phyloP scores from a whole-genome alignment of 768 basidiomycete genomes.

The Cantharellus anzutake region DNA sequence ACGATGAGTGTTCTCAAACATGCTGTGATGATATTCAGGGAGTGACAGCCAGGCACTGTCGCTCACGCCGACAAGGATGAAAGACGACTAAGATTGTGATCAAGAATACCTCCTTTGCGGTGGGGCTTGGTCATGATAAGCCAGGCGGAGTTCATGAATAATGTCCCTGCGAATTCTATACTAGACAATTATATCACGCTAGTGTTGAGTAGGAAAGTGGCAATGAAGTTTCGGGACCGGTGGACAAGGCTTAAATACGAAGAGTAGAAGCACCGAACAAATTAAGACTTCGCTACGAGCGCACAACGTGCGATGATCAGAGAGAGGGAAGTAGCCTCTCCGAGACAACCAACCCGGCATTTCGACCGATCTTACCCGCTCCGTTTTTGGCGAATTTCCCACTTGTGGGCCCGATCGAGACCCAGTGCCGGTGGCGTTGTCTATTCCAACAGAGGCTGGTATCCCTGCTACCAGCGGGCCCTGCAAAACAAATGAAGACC shows the following conservation, averaged over 20 bases:
- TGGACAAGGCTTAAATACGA: background rate
- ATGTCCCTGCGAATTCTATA: background rate
- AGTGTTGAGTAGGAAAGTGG: background rate
- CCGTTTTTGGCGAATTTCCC: background rate
- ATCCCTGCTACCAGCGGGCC: no score
- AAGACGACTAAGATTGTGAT: background rate
- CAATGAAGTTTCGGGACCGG: background rate
- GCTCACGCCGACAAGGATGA: no score
- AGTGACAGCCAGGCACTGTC: conserved; percentile 29
- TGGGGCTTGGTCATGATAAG: no score
- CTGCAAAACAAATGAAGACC: no score
- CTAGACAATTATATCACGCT: background rate
- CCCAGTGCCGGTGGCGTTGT: background rate
- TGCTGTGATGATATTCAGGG: conserved; percentile 29
- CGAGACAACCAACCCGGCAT: no score
- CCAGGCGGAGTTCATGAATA: no score
- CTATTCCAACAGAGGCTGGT: no score
- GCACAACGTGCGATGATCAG: background rate
- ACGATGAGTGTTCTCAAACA: conserved; percentile 36
- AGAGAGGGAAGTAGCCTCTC: no score
- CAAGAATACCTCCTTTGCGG: background rate
- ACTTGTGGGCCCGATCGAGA: background rate
- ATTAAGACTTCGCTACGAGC: background rate
- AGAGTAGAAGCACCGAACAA: background rate
- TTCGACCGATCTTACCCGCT: no score